Evolutionary conservation across 805 yeast species (phyloP).

Genomic region (Wickerhamiella occidentalis): DNA sequence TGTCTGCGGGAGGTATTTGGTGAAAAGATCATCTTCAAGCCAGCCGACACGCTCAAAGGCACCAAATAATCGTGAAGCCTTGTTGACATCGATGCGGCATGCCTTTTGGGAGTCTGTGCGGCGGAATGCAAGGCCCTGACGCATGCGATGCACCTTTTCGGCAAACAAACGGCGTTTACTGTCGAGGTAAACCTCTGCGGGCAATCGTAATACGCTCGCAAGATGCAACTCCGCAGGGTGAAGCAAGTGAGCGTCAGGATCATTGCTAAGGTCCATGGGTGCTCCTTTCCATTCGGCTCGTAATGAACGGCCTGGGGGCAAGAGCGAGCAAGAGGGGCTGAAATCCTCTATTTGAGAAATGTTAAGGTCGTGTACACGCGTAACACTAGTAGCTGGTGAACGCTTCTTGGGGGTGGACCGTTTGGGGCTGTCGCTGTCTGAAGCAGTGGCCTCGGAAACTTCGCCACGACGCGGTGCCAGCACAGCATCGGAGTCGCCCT

Average conservation of each 20-base stretch:
- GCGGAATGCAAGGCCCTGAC: constrained; percentile 65
- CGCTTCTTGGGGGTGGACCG: constrained; percentile 12
- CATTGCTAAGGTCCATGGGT: constrained; percentile 77
- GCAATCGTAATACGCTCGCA: constrained; percentile 81
- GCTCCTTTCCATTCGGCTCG: constrained; percentile 97
- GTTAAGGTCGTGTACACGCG: constrained; percentile 31
- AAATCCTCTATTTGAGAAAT: constrained; percentile 50
- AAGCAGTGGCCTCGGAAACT: constrained; percentile 1
- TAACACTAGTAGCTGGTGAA: background rate
- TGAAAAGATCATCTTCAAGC: constrained; percentile 67
- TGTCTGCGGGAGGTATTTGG: constrained; percentile 29
- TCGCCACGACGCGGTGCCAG: constrained; percentile 7
- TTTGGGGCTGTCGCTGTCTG: constrained; percentile 7
- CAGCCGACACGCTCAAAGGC: constrained; percentile 88
- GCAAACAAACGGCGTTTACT: constrained; percentile 75
- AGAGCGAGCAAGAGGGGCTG: constrained; percentile 54
- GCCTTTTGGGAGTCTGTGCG: constrained; percentile 98
- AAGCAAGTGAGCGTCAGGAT: constrained; percentile 57
- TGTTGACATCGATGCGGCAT: constrained; percentile 91
- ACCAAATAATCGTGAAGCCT: constrained; percentile 81
- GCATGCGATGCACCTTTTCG: constrained; percentile 72
- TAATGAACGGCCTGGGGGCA: constrained; percentile 60
- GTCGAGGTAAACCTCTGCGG: constrained; percentile 66
- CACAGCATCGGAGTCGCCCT: constrained; percentile 4
- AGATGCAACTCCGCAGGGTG: constrained; percentile 86